phyloP scores from a whole-genome alignment of 108 stramenopile genomes.

The Schizochytrium sp. region DNA sequence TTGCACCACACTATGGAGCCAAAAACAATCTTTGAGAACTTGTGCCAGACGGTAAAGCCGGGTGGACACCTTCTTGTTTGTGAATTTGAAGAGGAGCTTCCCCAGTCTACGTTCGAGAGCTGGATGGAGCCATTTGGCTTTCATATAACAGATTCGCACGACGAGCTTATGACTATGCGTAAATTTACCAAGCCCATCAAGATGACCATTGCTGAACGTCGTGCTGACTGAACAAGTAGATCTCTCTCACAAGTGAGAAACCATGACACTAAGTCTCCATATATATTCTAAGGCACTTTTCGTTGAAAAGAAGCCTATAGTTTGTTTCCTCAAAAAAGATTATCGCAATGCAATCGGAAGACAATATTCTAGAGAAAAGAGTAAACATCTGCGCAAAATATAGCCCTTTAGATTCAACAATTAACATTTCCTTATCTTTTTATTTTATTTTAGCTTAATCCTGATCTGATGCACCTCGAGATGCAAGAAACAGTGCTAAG shows the following conservation, averaged over 20 bases:
- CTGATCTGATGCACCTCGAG: neutral
- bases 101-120: neutral
- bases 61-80: constrained; percentile 17
- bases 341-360: too few species aligned
- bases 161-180: neutral
- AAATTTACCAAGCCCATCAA: constrained; percentile 11
- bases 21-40: neutral
- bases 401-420: neutral
- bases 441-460: neutral
- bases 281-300: too few species aligned
- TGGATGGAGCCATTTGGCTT: constrained; percentile 28
- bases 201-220: neutral
- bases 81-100: constrained; percentile 41
- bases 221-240: too few species aligned
- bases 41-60: constrained; percentile 35
- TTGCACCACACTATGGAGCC: constrained; percentile 56
- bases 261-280: too few species aligned
- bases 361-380: too few species aligned
- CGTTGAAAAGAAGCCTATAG: too few species aligned
- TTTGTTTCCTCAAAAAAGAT: too few species aligned
- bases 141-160: neutral
- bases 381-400: too few species aligned
- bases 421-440: neutral
- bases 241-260: too few species aligned
- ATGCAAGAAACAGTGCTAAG: neutral